Conservation (phyloP, 768 basidiomycete genomes). For the Rubroboletus satanas region DNA sequence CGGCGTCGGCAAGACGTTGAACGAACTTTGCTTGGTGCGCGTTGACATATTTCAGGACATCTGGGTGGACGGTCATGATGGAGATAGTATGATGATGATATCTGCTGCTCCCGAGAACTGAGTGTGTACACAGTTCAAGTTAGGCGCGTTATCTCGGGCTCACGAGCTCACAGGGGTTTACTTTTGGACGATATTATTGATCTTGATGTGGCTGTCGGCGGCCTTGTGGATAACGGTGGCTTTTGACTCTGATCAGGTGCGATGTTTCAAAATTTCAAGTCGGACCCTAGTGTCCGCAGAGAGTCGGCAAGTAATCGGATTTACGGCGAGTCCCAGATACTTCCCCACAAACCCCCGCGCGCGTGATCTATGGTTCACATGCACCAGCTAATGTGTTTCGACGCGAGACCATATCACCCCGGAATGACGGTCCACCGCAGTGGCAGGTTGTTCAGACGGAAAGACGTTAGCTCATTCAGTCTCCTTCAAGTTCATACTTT, state of each 20-base stretch:
- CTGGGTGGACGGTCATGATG: constrained; percentile 33
- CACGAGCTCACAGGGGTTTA: not conserved
- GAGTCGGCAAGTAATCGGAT: not conserved
- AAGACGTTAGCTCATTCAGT: too few species aligned
- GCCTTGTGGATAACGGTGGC: too few species aligned
- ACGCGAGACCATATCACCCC: not conserved
- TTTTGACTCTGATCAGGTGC: not conserved
- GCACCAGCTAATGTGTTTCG: not conserved
- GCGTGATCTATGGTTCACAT: not conserved
- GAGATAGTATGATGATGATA: not conserved
- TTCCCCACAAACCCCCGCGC: not conserved
- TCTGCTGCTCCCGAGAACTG: not conserved
- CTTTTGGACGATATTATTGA: not conserved
- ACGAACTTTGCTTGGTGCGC: constrained; percentile 71
- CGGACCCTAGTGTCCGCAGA: not conserved
- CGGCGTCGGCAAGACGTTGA: constrained; percentile 71
- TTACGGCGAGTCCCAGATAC: not conserved
- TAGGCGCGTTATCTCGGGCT: not conserved
- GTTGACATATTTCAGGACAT: constrained; percentile 55
- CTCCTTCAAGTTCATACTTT: too few species aligned
- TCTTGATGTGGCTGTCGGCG: not conserved
- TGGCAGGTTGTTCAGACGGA: too few species aligned
- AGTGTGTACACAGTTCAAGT: not conserved
- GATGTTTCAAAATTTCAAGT: too few species aligned
- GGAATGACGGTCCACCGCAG: not conserved